Conservation (phyloP, 495 filamentous ascomycete genomes). For the Xylaria acuta region DNA sequence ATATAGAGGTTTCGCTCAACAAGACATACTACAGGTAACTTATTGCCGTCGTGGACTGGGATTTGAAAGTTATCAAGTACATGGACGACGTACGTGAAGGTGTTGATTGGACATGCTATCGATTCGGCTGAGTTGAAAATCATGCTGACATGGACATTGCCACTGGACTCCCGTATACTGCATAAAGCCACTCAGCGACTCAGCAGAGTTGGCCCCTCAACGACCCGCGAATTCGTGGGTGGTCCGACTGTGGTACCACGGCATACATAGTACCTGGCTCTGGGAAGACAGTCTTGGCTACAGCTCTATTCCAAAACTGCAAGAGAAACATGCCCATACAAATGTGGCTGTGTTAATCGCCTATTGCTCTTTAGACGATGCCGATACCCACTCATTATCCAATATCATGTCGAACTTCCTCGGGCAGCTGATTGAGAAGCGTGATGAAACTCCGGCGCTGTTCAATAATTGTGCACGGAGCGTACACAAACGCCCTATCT, state of each 20-base stretch:
- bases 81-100: slow-evolving; percentile 17
- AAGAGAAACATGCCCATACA: neutral
- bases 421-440: slow-evolving; percentile 5
- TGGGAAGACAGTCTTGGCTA: slow-evolving; percentile 12
- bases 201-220: slow-evolving; percentile 4
- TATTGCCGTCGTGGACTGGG: slow-evolving; percentile 7
- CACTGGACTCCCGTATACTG: neutral
- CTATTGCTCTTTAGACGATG: slow-evolving; percentile 14
- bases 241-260: slow-evolving; percentile 12
- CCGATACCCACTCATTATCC: neutral
- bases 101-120: neutral
- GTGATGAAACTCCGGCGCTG: neutral
- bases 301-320: slow-evolving; percentile 1
- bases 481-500: neutral
- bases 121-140: slow-evolving; percentile 8
- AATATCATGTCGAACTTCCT: slow-evolving; percentile 11
- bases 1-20: neutral
- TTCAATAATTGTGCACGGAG: neutral
- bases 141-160: slow-evolving; percentile 2
- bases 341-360: slow-evolving; percentile 12
- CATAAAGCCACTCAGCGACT: neutral
- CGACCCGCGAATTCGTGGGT: slow-evolving; percentile 7
- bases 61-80: slow-evolving; percentile 16
- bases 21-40: neutral
- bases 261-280: slow-evolving; percentile 14